Evolutionary conservation across 2,329 filamentous ascomycete species (phyloP).

Genomic region (Pseudocercospora crystallina): DNA sequence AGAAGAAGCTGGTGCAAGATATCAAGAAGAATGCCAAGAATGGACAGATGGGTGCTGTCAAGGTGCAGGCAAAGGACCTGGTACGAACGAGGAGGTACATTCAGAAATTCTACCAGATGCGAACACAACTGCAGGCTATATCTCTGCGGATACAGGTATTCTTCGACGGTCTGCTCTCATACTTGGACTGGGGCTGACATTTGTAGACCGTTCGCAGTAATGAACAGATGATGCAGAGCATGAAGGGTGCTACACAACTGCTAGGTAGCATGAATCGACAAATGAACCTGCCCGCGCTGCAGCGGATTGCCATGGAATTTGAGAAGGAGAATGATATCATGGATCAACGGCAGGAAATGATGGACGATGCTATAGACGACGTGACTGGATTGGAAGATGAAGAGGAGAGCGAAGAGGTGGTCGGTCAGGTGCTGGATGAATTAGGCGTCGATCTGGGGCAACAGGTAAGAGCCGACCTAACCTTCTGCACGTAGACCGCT

Average conservation of each 20-base stretch:
- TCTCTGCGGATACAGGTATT: slow-evolving; percentile 86
- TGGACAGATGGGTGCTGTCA: slow-evolving; percentile 96
- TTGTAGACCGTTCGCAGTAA: slow-evolving; percentile 89
- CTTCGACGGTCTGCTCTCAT: neutral
- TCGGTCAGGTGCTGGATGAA: slow-evolving; percentile 94
- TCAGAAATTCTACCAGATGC: slow-evolving; percentile 98
- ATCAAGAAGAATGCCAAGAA: slow-evolving; percentile 99
- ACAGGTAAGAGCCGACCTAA: slow-evolving; percentile 62
- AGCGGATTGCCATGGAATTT: slow-evolving; percentile 98
- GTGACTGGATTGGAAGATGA: slow-evolving; percentile 88
- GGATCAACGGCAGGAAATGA: slow-evolving; percentile 99
- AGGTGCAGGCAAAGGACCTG: slow-evolving; percentile 96
- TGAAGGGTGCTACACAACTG: slow-evolving; percentile 94
- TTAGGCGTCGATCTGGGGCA: slow-evolving; percentile 92
- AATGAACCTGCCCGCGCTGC: slow-evolving; percentile 94
- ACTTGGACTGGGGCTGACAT: neutral
- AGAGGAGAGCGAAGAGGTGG: slow-evolving; percentile 93
- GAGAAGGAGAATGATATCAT: slow-evolving; percentile 99
- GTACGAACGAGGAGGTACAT: slow-evolving; percentile 94
- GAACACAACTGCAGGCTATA: slow-evolving; percentile 94
- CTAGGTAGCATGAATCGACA: slow-evolving; percentile 95
- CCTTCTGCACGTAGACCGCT: neutral
- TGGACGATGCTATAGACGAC: slow-evolving; percentile 98
- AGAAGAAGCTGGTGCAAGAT: slow-evolving; percentile 92
- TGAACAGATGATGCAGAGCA: slow-evolving; percentile 99